phyloP scores from a whole-genome alignment of 768 basidiomycete species.

The Mycena maculata region DNA sequence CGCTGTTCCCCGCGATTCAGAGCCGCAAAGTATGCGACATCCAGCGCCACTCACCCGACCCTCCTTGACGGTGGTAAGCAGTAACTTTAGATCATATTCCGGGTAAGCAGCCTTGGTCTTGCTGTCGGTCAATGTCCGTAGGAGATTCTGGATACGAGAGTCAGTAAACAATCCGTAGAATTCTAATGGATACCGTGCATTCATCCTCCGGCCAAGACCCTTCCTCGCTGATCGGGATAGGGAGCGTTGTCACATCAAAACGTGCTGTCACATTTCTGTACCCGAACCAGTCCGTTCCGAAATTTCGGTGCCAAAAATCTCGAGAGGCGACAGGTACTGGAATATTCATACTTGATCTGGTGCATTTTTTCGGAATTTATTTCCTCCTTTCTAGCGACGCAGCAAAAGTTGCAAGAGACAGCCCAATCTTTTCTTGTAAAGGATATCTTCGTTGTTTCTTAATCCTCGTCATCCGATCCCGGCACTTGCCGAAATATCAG shows the following conservation, averaged over 20 bases:
- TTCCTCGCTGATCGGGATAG: constrained; percentile 30
- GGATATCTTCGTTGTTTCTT: no score
- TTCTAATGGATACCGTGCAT: constrained; percentile 47
- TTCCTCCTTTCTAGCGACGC: no score
- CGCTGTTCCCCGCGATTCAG: constrained; percentile 50
- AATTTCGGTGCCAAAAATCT: no score
- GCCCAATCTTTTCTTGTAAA: no score
- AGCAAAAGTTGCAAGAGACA: no score
- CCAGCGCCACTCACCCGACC: constrained; percentile 73
- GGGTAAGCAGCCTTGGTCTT: constrained; percentile 69
- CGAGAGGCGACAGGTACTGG: no score
- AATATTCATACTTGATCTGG: no score
- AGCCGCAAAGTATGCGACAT: constrained; percentile 19
- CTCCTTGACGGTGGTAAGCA: constrained; percentile 89
- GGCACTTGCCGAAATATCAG: no score
- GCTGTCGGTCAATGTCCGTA: constrained; percentile 86
- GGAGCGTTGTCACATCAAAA: background rate
- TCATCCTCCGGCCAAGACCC: constrained; percentile 52
- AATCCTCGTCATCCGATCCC: no score
- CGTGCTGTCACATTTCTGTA: constrained; percentile 1
- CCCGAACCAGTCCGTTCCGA: no score
- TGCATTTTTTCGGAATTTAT: no score
- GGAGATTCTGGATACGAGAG: constrained; percentile 73
- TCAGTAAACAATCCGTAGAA: constrained; percentile 17
- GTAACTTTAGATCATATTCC: constrained; percentile 81